phyloP scores from a whole-genome alignment of 179 eudicot species.

The Beta corolliflora region DNA sequence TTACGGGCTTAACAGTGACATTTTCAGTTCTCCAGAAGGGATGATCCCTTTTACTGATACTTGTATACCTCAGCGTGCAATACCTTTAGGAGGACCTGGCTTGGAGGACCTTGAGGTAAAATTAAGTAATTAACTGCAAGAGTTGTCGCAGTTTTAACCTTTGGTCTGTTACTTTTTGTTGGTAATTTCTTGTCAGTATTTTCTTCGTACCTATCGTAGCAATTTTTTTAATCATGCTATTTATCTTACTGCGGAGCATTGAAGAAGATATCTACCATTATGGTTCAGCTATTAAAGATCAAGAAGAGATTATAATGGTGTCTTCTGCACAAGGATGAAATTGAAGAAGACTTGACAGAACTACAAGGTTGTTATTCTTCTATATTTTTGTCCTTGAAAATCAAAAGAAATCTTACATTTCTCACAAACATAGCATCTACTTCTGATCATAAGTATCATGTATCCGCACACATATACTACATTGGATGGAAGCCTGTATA shows the following conservation, averaged over 20 bases:
- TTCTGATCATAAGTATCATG: too few relatives aligned
- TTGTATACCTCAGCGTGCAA: conserved; percentile 1
- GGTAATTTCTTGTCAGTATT: neutral
- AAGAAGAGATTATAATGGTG: too few relatives aligned
- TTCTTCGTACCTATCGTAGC: neutral
- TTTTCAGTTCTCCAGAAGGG: conserved; percentile 19
- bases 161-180: neutral
- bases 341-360: conserved; percentile 9
- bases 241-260: conserved; percentile 34
- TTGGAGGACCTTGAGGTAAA: conserved; percentile 14
- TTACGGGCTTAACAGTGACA: neutral
- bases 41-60: too few relatives aligned
- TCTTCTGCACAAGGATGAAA: too few relatives aligned
- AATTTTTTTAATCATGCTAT: neutral
- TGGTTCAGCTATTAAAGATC: too few relatives aligned
- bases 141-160: neutral
- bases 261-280: conserved; percentile 24
- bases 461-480: too few relatives aligned
- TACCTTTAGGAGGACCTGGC: neutral
- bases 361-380: conserved; percentile 24
- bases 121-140: neutral
- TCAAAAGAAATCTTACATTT: neutral
- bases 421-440: neutral
- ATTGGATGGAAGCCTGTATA: too few relatives aligned
- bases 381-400: neutral